phyloP scores from a whole-genome alignment of 192 early-diverging fungal genomes.

The Coemansia sp. region DNA sequence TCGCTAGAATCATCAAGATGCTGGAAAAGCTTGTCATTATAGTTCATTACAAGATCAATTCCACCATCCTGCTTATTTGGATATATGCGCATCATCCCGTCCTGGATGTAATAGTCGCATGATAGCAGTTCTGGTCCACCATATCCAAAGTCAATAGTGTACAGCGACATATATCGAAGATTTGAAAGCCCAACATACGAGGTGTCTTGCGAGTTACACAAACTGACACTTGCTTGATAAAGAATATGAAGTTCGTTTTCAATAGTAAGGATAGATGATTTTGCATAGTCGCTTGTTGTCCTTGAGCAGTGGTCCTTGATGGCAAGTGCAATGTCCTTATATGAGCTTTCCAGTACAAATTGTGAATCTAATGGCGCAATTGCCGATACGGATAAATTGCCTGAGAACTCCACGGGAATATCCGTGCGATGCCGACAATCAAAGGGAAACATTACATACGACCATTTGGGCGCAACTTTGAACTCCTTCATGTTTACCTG shows the following conservation, averaged over 20 bases:
- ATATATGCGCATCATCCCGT: conserved; percentile 35
- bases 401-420: conserved; percentile 28
- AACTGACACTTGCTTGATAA: conserved; percentile 22
- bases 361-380: conserved; percentile 19
- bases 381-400: conserved; percentile 32
- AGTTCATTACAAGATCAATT: conserved; percentile 42
- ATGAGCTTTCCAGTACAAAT: conserved; percentile 8
- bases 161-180: conserved; percentile 36
- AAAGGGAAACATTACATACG: conserved; percentile 42
- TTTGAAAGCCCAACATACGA: conserved; percentile 37
- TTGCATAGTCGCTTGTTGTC: conserved; percentile 28
- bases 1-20: too few relatives aligned
- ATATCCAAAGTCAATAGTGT: conserved; percentile 44
- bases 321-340: conserved; percentile 18
- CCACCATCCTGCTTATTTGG: conserved; percentile 46
- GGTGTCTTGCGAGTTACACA: conserved; percentile 32
- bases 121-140: conserved; percentile 28
- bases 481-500: conserved; percentile 25
- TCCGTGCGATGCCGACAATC: conserved; percentile 28
- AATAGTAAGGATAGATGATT: conserved; percentile 24
- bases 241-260: conserved; percentile 37
- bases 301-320: conserved; percentile 31
- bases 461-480: conserved; percentile 10
- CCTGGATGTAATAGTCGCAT: conserved; percentile 29
- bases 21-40: conserved; percentile 26